Base-by-base conservation (phyloP, 2,329 filamentous ascomycete genomes). In the Curvularia lunata region DNA sequence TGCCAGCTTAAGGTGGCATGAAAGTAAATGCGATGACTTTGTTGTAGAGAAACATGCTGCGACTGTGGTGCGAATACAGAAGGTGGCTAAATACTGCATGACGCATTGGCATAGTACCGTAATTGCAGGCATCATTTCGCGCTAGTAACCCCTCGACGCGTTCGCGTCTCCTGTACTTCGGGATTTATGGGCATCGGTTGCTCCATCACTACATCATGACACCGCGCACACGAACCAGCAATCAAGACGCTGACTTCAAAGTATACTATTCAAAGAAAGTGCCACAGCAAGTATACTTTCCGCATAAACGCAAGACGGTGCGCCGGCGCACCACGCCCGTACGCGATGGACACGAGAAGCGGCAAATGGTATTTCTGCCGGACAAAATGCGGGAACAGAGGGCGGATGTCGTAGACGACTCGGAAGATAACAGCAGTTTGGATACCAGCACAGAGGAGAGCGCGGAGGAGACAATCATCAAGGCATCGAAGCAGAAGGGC, bases 221-320 rank as follows among this genome's bases (percentile, higher is more conserved):
- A 19, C 62, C 69, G 10, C 63, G 58, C 16, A 74, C 71, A 28
- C 64, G 72, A 47, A 61, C 57, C 10, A 65, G 63, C 47, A 75
- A 74, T 30, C 61, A 61, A 45, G 62, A 70, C 7, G 56, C 63
- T 10, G 55, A 66, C 13, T 68, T 52, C 48, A 74, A 71, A 45
- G 66, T 67, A 32, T 75, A 74, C 54, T 73, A 71, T 19, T 68
- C 71, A 10, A 75, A 71, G 43, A 75, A 69, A 42, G 52, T 67
- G 2, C 68, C 71, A 7, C 63, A 71, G 34, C 73, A 76, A 38
- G 48, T 61, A 7, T 54, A 65, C 40, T 75, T 76, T 27, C 72
- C 74, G 3, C 66, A 69, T 32, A 63, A 58, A 50, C 58, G 59
- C 45, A 76, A 74, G 54, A 66, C 48, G 1, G 72, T 75, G 41